Evolutionary conservation across 108 stramenopile genomes (phyloP).

Genomic region (Skeletonema grethae): DNA sequence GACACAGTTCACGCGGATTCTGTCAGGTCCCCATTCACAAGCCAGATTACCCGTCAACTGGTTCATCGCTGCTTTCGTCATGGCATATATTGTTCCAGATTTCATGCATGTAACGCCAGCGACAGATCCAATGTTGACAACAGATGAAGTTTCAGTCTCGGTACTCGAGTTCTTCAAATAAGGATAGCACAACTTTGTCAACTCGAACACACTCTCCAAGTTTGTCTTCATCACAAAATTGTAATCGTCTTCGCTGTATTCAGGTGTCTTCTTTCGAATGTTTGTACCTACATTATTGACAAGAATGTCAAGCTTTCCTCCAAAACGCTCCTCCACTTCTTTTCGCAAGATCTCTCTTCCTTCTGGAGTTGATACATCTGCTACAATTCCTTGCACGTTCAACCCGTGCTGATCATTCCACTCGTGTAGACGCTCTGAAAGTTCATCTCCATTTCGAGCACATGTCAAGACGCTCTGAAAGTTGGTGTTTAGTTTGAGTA

Average conservation of each 20-base stretch:
- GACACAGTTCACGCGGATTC: slow-evolving; percentile 90
- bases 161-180: slow-evolving; percentile 58
- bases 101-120: slow-evolving; percentile 92
- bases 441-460: slow-evolving; percentile 63
- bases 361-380: slow-evolving; percentile 72
- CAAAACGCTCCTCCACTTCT: slow-evolving; percentile 48
- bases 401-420: slow-evolving; percentile 69
- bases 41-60: slow-evolving; percentile 92
- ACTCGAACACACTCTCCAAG: slow-evolving; percentile 74
- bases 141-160: slow-evolving; percentile 56
- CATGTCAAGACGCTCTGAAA: slow-evolving; percentile 70
- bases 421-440: slow-evolving; percentile 55
- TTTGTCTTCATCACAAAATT: slow-evolving; percentile 86
- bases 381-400: slow-evolving; percentile 65
- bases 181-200: slow-evolving; percentile 67
- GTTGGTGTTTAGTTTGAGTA: too few species aligned
- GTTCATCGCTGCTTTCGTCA: slow-evolving; percentile 96
- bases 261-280: slow-evolving; percentile 85
- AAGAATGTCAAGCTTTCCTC: slow-evolving; percentile 80
- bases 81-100: slow-evolving; percentile 77
- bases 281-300: slow-evolving; percentile 98
- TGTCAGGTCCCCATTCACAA: slow-evolving; percentile 87
- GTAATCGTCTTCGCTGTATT: slow-evolving; percentile 87
- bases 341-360: slow-evolving; percentile 56
- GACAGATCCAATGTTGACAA: slow-evolving; percentile 94